Percentiles rank a stretch among this genome's conserved stretches.
Evolutionary conservation across 2,329 filamentous ascomycete genomes (phyloP).

Genomic region (Ascochyta fabae): DNA sequence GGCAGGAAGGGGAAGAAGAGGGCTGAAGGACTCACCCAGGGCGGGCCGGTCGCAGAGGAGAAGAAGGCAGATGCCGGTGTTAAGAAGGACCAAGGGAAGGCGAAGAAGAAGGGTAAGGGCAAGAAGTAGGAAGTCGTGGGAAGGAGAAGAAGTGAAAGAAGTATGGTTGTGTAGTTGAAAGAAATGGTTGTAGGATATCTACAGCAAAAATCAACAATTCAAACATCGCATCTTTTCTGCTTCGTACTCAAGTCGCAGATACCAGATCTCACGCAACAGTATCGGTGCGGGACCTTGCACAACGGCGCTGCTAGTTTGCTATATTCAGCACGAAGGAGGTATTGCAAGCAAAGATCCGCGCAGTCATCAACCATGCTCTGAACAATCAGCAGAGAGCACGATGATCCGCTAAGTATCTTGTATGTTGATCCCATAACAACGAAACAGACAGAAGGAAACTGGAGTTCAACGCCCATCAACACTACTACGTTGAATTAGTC

Average conservation of each 20-base stretch:
- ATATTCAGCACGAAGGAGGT: no score
- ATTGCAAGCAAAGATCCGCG: no score
- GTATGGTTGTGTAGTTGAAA: neutral
- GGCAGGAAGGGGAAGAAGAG: conserved; percentile 91
- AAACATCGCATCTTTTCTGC: neutral
- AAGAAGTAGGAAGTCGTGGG: conserved; percentile 29
- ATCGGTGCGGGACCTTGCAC: neutral
- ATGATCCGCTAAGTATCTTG: no score
- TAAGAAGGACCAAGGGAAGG: conserved; percentile 41
- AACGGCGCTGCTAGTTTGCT: neutral
- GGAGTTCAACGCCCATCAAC: no score
- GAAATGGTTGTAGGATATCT: neutral
- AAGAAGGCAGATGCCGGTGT: conserved; percentile 42
- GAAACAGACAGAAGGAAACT: no score
- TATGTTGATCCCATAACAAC: no score
- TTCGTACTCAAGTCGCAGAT: no score
- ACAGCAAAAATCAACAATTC: neutral
- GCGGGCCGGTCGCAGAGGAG: conserved; percentile 74
- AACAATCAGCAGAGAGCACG: neutral
- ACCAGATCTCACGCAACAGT: no score
- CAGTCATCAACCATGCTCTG: no score
- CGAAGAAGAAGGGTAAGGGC: conserved; percentile 48
- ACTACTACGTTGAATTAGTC: no score
- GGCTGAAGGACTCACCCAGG: conserved; percentile 74
- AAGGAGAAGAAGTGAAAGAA: conserved; percentile 4